phyloP scores from a whole-genome alignment of 2,329 filamentous ascomycete species.

The Clathrospora elynae region DNA sequence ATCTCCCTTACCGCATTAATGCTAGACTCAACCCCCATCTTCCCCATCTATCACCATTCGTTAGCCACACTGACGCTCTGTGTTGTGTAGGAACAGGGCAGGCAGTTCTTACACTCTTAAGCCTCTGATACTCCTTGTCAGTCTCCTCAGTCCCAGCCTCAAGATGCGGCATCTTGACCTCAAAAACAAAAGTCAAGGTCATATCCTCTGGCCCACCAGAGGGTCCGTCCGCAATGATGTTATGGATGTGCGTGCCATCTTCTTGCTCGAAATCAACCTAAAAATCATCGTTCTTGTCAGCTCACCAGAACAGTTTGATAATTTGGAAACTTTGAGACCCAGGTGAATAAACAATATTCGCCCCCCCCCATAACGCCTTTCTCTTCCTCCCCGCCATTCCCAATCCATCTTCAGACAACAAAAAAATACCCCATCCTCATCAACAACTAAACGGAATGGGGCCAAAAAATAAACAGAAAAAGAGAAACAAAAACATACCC shows the following conservation, averaged over 20 bases:
- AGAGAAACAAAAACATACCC: constrained; percentile 37
- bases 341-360: no score
- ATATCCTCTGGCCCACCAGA: constrained; percentile 42
- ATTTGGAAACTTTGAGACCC: no score
- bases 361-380: neutral
- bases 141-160: constrained; percentile 44
- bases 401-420: neutral
- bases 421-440: no score
- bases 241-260: constrained; percentile 52
- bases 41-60: constrained; percentile 39
- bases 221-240: constrained; percentile 51
- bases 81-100: neutral
- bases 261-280: constrained; percentile 55
- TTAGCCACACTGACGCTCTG: no score
- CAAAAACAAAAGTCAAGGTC: constrained; percentile 56
- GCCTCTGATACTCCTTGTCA: constrained; percentile 31
- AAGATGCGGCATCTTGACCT: constrained; percentile 47
- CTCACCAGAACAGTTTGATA: no score
- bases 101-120: constrained; percentile 31
- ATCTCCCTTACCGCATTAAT: constrained; percentile 52
- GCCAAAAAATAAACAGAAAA: no score
- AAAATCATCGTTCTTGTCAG: neutral
- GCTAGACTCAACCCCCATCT: constrained; percentile 51
- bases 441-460: no score
- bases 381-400: neutral